These are phyloP conservation scores for Peziza echinospora DNA, from an alignment of 495 filamentous ascomycete species.

Conservation along the genomic window DNA sequence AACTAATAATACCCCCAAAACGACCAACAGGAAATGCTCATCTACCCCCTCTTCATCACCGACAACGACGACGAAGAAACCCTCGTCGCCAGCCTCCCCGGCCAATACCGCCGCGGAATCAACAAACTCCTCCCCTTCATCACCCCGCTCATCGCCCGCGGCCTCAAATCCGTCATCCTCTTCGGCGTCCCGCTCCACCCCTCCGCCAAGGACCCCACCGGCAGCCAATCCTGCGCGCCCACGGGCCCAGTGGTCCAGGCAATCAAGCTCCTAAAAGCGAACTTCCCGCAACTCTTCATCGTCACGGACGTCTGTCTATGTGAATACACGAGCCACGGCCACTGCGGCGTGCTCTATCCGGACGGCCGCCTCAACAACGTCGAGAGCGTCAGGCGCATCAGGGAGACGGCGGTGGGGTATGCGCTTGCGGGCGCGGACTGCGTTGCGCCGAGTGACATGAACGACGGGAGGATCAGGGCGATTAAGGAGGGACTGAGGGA, in stretches of 20 bases:
- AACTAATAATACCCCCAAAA: too few species aligned
- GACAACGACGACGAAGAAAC: constrained; percentile 84
- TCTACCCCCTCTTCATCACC: constrained; percentile 90
- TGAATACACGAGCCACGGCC: constrained; percentile 97
- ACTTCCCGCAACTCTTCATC: constrained; percentile 77
- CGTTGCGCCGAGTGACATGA: constrained; percentile 96
- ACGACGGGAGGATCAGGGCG: constrained; percentile 83
- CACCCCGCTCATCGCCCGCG: constrained; percentile 64
- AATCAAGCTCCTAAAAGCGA: constrained; percentile 58
- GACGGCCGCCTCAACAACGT: constrained; percentile 84
- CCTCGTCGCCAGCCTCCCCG: constrained; percentile 69
- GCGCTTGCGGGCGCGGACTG: constrained; percentile 86
- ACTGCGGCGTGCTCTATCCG: constrained; percentile 84
- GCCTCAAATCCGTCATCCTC: constrained; percentile 75
- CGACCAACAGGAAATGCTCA: constrained; percentile 99
- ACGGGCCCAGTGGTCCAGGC: constrained; percentile 71
- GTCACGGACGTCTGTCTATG: constrained; percentile 86
- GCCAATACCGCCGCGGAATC: constrained; percentile 61
- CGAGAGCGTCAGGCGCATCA: constrained; percentile 77
- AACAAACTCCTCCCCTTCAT: constrained; percentile 73
- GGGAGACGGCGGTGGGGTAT: constrained; percentile 80
- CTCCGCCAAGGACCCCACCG: constrained; percentile 68
- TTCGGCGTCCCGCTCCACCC: constrained; percentile 77
- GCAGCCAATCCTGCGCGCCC: constrained; percentile 84
- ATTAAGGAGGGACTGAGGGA: constrained; percentile 95